Evolutionary conservation across 2,329 filamentous ascomycete genomes (phyloP).

Genomic region (Setomelanomma holmii): DNA sequence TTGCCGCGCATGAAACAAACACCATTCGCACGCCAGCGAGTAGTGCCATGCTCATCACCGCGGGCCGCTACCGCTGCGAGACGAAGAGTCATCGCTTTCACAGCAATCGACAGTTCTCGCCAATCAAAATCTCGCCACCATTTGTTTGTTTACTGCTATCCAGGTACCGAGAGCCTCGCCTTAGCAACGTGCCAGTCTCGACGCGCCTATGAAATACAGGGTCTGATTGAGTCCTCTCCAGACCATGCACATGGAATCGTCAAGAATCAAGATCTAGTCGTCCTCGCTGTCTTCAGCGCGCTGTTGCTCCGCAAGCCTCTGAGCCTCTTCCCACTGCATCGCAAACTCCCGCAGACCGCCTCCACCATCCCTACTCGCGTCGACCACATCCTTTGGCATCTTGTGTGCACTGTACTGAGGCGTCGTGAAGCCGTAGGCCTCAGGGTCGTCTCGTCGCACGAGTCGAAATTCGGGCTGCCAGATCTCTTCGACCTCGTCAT

Average conservation of each 20-base stretch:
- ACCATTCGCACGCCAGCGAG: conserved; percentile 16
- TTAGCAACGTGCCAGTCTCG: not conserved
- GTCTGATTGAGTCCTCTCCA: not conserved
- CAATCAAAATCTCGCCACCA: conserved; percentile 13
- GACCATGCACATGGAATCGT: no score
- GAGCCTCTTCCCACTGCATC: conserved; percentile 56
- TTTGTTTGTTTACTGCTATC: conserved; percentile 11
- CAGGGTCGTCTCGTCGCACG: conserved; percentile 82
- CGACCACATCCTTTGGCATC: conserved; percentile 89
- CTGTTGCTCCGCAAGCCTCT: conserved; percentile 52
- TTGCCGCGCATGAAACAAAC: conserved; percentile 21
- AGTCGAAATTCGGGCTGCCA: conserved; percentile 81
- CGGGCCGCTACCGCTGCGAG: conserved; percentile 16
- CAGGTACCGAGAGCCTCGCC: not conserved
- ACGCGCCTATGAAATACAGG: not conserved
- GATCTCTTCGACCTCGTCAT: conserved; percentile 61
- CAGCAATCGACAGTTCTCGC: not conserved
- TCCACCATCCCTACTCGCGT: conserved; percentile 65
- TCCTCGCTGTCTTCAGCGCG: conserved; percentile 47
- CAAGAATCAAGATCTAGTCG: conserved; percentile 34
- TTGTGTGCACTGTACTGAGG: conserved; percentile 95
- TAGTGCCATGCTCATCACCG: conserved; percentile 10
- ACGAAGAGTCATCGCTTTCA: conserved; percentile 12
- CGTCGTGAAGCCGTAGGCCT: conserved; percentile 84
- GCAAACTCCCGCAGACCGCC: conserved; percentile 76